These are phyloP conservation scores for Apophysomyces trapeziformis DNA, from an alignment of 371 early-diverging fungal genomes.

Conservation along the genomic window DNA sequence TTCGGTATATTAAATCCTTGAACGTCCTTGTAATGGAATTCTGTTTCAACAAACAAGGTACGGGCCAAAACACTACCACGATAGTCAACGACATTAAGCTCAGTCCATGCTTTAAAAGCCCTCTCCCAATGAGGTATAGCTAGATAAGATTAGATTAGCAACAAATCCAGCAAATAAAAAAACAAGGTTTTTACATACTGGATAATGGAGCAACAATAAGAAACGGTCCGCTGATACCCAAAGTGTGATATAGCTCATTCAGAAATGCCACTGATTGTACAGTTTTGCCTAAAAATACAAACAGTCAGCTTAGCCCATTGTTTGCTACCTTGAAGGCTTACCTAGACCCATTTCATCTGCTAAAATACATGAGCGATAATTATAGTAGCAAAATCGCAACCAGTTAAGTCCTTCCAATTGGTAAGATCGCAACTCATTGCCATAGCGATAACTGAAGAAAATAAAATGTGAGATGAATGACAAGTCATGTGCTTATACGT, in stretches of 20 bases:
- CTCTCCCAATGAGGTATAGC: slow-evolving; percentile 78
- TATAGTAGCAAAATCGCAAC: slow-evolving; percentile 74
- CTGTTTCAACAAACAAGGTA: slow-evolving; percentile 68
- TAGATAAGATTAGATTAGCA: slow-evolving; percentile 12
- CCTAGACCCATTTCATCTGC: slow-evolving; percentile 91
- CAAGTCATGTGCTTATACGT: neutral
- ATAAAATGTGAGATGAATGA: slow-evolving; percentile 3
- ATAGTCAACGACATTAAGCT: slow-evolving; percentile 75
- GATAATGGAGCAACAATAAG: slow-evolving; percentile 82
- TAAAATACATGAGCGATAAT: slow-evolving; percentile 71
- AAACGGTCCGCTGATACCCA: slow-evolving; percentile 70
- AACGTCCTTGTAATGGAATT: slow-evolving; percentile 71
- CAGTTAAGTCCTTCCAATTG: slow-evolving; percentile 79
- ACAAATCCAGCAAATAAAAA: neutral
- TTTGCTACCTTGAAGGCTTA: neutral
- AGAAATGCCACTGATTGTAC: slow-evolving; percentile 80
- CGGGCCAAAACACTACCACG: slow-evolving; percentile 67
- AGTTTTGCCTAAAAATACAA: slow-evolving; percentile 58
- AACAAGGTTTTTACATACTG: slow-evolving; percentile 28
- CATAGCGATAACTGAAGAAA: slow-evolving; percentile 60
- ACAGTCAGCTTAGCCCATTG: neutral
- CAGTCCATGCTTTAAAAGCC: slow-evolving; percentile 79
- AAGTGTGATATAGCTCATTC: slow-evolving; percentile 66
- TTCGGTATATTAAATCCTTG: slow-evolving; percentile 53
- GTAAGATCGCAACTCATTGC: slow-evolving; percentile 72